Base-by-base conservation (phyloP, 768 basidiomycete genomes). In the Sporobolomyces phaffii region DNA sequence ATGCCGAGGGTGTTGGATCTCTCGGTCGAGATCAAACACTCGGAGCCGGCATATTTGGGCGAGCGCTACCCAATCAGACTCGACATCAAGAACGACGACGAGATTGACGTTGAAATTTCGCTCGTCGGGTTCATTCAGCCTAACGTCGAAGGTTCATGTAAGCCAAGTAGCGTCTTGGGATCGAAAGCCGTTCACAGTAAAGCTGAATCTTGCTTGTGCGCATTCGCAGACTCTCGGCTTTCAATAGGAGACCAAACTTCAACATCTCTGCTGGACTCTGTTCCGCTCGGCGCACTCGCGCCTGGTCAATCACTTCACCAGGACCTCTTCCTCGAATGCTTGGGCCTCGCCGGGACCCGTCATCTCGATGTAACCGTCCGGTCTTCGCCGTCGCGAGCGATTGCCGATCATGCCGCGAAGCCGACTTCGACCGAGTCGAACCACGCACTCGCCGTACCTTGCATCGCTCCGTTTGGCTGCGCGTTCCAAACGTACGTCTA, bases 91-190 rank as follows among this genome's bases (percentile, higher is more conserved):
- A 96, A 92, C 74, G 74, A 79, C 7, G 91, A 96, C 75, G 83
- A 84, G 50, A 80, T 84, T 24, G 81, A 85, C 29, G 77, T 97
- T 15, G 84, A 88, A 20, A 78, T 90, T 17, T 78, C 81, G 7
- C 79, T 91, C 14, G 88, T 91, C 61, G 82, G 89, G 7, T 80
- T 94, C 62, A 77, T 97, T 38, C 90, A 90, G 60, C 91, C 91
- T 1, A 82, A 84, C 3, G 88, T 89, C 54, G 89, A 90, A 68
- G 83, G 84, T 64, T 83, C 87, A 26, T 81, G 90, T 89, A 58
- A 22, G 85, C 75, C 5, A 70, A 24, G 56, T 41, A 41, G n/a
- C 31, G 36, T 14, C 44, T 13, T 31, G n/a, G n/a, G n/a, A n/a
- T n/a, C n/a, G n/a, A n/a, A 26, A 40, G 34, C 20, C 58, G 20